phyloP scores from a whole-genome alignment of 371 early-diverging fungal species.

The Apophysomyces variabilis region DNA sequence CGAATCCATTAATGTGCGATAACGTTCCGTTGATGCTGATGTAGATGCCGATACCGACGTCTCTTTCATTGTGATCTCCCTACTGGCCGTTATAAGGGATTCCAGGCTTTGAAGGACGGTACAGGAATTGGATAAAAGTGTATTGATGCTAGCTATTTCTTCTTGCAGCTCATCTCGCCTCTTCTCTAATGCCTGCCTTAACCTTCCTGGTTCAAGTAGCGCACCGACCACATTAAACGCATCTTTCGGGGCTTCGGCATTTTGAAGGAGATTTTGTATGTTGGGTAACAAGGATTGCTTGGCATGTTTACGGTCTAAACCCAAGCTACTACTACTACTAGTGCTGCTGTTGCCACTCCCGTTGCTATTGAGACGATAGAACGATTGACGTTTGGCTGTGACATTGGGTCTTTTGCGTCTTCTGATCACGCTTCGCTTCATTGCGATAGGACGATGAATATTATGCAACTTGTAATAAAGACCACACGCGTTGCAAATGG shows the following conservation, averaged over 20 bases:
- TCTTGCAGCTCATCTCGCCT: slow-evolving; percentile 35
- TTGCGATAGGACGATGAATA: slow-evolving; percentile 72
- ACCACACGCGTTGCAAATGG: slow-evolving; percentile 89
- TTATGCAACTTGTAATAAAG: slow-evolving; percentile 84
- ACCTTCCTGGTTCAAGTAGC: slow-evolving; percentile 31
- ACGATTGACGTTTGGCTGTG: slow-evolving; percentile 3
- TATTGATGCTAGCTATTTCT: slow-evolving; percentile 39
- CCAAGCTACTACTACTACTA: slow-evolving; percentile 5
- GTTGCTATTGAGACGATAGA: slow-evolving; percentile 8
- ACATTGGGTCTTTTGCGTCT: slow-evolving; percentile 66
- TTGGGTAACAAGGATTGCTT: neutral
- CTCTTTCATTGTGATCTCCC: slow-evolving; percentile 3
- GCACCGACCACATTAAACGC: slow-evolving; percentile 15
- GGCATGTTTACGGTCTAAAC: slow-evolving; percentile 10
- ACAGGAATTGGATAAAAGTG: slow-evolving; percentile 36
- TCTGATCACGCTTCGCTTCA: slow-evolving; percentile 84
- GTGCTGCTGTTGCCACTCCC: slow-evolving; percentile 1
- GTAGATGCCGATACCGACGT: neutral
- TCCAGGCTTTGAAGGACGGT: slow-evolving; percentile 42
- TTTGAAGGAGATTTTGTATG: slow-evolving; percentile 8
- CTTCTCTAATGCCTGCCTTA: slow-evolving; percentile 30
- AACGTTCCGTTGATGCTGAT: neutral
- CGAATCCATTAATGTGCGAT: slow-evolving; percentile 1
- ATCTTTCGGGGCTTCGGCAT: slow-evolving; percentile 6
- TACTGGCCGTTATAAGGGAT: slow-evolving; percentile 22